Conservation (phyloP, 495 filamentous ascomycete genomes). For the Neurospora sp. region DNA sequence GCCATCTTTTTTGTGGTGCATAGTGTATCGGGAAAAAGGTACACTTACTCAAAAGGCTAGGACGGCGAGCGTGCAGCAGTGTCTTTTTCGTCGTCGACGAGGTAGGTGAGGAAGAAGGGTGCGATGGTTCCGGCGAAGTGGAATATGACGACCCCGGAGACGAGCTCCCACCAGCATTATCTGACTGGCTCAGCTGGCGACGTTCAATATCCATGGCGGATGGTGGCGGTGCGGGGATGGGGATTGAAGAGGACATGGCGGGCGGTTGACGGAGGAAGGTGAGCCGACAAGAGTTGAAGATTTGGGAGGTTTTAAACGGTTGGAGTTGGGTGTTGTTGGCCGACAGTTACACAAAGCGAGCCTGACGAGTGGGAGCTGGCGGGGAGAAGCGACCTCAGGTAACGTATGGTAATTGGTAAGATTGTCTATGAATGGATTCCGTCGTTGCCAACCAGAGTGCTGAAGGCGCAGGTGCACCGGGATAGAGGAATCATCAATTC, state of each 20-base stretch:
- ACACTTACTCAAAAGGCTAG: conserved; percentile 45
- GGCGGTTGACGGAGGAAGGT: neutral
- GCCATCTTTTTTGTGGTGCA: neutral
- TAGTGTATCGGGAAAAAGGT: neutral
- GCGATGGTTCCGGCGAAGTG: conserved; percentile 33
- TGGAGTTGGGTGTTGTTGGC: neutral
- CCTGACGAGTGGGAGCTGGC: neutral
- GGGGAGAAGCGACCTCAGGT: neutral
- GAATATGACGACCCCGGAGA: conserved; percentile 41
- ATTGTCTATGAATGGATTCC: neutral
- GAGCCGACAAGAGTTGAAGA: neutral
- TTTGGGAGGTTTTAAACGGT: neutral
- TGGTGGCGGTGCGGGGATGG: conserved; percentile 35
- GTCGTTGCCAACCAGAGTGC: neutral
- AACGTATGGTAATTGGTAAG: neutral
- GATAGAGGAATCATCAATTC: neutral
- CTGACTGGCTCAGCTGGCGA: conserved; percentile 24
- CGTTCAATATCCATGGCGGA: conserved; percentile 21
- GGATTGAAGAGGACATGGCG: conserved; percentile 43
- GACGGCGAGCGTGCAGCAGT: conserved; percentile 40
- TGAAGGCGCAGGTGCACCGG: neutral
- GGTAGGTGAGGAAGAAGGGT: conserved; percentile 20
- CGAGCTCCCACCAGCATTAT: conserved; percentile 32
- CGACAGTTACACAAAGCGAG: neutral
- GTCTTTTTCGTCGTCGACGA: conserved; percentile 27